Base-by-base conservation (phyloP, 78 protist species). In the Dictyostelium purpureum region DNA sequence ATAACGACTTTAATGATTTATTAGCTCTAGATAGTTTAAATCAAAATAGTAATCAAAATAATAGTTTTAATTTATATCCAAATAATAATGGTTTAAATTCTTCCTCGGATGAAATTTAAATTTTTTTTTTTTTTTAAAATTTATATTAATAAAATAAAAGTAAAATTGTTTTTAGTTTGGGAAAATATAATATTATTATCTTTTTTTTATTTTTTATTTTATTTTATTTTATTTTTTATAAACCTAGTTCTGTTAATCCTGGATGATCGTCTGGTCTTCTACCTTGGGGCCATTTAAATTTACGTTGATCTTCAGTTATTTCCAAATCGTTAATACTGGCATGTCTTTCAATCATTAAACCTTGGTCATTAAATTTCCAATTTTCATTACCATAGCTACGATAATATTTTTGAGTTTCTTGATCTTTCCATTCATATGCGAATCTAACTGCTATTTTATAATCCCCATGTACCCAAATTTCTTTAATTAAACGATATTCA, bases 341-440 rank as follows among this genome's bases (percentile, higher is more conserved):
- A 51, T 94, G 45, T 37, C 96, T 49, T 9, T 28, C 24, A 16
- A 40, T 21, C 96, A 94, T 94, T 26, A 37, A 38, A 4, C 96
- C 96, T 0, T 74, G 19, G 2, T 21, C 47, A 38, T 66, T 80
- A 26, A 94, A 94, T 42, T 52, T 35, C 96, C 96, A 94, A 33
- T 94, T 91, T 51, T 94, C 96, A 63, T 94, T 94, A n/a, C 96
- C 96, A n/a, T 88, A 85, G 0, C 92, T 80, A 16, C 96, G 31
- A 51, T 12, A 78, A 88, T 83, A 79, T 33, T 89, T 14, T 31
- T 66, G 67, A 14, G 24, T 18, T 14, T 66, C 75, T 10, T 11
- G 2, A 57, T 89, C 89, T 31, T 26, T 31, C 89, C 79, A 94
- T 49, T 94, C 96, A 42, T 94, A 94, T 3, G 77, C 92, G 57